Evolutionary conservation across 1,284 basidiomycete genomes (phyloP).

Genomic region (Naganishia liquefaciens): DNA sequence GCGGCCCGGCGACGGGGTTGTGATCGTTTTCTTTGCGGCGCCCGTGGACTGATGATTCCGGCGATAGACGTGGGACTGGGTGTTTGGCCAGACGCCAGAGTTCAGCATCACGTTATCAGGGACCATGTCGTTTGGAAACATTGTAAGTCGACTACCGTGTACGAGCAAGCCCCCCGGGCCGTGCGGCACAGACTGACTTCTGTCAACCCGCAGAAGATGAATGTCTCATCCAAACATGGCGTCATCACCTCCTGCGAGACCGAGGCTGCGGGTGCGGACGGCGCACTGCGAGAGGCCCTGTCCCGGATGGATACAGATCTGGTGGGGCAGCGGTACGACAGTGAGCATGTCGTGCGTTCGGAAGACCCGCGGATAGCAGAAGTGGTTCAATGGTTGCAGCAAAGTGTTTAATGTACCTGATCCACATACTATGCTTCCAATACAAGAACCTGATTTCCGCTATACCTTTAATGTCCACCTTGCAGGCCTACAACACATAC

Average conservation of each 20-base stretch:
- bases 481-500: slow-evolving; percentile 25
- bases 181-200: no score
- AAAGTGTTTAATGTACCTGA: background rate
- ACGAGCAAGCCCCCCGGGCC: no score
- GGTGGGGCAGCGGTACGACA: slow-evolving; percentile 13
- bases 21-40: background rate
- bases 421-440: background rate
- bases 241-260: slow-evolving; percentile 47
- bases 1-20: no score
- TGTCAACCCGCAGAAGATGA: slow-evolving; percentile 51
- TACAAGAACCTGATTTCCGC: background rate
- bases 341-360: no score
- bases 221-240: slow-evolving; percentile 56
- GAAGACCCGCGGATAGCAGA: background rate
- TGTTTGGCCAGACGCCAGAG: slow-evolving; percentile 90
- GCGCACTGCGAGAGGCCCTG: background rate
- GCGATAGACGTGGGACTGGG: slow-evolving; percentile 84
- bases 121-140: slow-evolving; percentile 40
- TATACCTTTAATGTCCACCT: background rate
- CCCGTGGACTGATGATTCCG: background rate
- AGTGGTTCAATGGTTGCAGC: slow-evolving; percentile 1
- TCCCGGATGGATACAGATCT: background rate
- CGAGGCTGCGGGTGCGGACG: background rate
- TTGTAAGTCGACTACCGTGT: slow-evolving; percentile 58
- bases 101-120: slow-evolving; percentile 61